Evolutionary conservation across 805 yeast genomes (phyloP).

Genomic region (Candida fluviatilis): DNA sequence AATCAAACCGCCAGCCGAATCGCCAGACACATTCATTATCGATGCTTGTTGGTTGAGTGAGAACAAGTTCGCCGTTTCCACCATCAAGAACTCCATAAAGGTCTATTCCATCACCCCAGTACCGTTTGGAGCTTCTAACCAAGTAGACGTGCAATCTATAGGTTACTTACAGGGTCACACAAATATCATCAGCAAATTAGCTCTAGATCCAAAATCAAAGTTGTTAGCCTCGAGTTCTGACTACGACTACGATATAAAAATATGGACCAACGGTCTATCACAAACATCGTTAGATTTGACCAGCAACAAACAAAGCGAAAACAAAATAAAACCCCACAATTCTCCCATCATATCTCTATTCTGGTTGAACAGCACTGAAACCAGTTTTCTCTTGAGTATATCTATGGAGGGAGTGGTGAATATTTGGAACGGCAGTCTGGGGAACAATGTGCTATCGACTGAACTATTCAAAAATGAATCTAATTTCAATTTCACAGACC

Average conservation of each 20-base stretch:
- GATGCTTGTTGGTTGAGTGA: slow-evolving; percentile 75
- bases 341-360: slow-evolving; percentile 52
- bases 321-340: slow-evolving; percentile 35
- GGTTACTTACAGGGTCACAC: slow-evolving; percentile 56
- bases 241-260: slow-evolving; percentile 58
- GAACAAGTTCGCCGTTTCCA: slow-evolving; percentile 67
- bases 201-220: slow-evolving; percentile 48
- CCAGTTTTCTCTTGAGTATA: slow-evolving; percentile 37
- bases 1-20: slow-evolving; percentile 13
- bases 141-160: slow-evolving; percentile 18
- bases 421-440: slow-evolving; percentile 59
- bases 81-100: slow-evolving; percentile 47
- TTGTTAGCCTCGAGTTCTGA: slow-evolving; percentile 73
- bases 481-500: slow-evolving; percentile 17
- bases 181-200: slow-evolving; percentile 50
- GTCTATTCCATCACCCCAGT: slow-evolving; percentile 42
- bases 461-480: slow-evolving; percentile 23
- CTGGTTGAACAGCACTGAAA: slow-evolving; percentile 46
- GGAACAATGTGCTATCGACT: slow-evolving; percentile 31
- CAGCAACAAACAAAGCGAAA: slow-evolving; percentile 9
- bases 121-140: slow-evolving; percentile 7
- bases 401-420: slow-evolving; percentile 71
- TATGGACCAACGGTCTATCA: slow-evolving; percentile 69
- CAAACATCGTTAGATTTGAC: slow-evolving; percentile 42
- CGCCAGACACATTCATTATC: slow-evolving; percentile 14